Evolutionary conservation across 1,284 basidiomycete genomes (phyloP).

Genomic region (Trametes hirsuta): DNA sequence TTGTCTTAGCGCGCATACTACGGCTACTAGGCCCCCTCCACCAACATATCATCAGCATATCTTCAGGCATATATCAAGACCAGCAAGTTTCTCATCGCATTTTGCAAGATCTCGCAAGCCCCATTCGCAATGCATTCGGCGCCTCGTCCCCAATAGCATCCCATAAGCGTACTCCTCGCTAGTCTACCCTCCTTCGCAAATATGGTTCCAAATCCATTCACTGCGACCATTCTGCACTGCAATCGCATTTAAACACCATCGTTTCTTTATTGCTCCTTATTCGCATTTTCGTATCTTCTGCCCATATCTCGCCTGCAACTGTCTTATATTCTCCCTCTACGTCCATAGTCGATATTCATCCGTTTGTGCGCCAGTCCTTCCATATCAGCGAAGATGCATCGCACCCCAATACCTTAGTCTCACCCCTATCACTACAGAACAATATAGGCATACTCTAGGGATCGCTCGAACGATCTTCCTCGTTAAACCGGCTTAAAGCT

Average conservation of each 20-base stretch:
- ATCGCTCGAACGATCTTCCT: too few relatives aligned
- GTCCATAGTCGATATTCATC: not conserved
- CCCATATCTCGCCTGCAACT: constrained; percentile 14
- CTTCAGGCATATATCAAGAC: constrained; percentile 23
- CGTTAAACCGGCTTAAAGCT: too few relatives aligned
- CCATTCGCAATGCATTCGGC: constrained; percentile 4
- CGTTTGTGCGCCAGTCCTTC: not conserved
- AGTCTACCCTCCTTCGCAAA: too few relatives aligned
- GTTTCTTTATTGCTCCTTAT: constrained; percentile 34
- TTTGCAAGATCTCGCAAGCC: constrained; percentile 16
- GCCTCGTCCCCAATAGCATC: not conserved
- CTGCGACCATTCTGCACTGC: too few relatives aligned
- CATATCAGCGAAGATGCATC: not conserved
- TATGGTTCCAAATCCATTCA: too few relatives aligned
- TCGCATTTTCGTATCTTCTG: constrained; percentile 24
- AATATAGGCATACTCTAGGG: too few relatives aligned
- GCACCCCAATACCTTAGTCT: not conserved
- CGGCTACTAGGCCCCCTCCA: constrained; percentile 38
- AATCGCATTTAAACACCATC: constrained; percentile 22
- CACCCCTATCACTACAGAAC: too few relatives aligned
- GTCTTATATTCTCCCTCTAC: not conserved
- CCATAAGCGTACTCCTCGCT: not conserved
- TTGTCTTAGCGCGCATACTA: constrained; percentile 48
- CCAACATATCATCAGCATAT: constrained; percentile 31
- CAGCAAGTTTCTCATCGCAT: constrained; percentile 16